Evolutionary conservation across 2,329 filamentous ascomycete species (phyloP), one percentile per base, ranked within the genome.

Genomic region (Fusarium denticulatum): DNA sequence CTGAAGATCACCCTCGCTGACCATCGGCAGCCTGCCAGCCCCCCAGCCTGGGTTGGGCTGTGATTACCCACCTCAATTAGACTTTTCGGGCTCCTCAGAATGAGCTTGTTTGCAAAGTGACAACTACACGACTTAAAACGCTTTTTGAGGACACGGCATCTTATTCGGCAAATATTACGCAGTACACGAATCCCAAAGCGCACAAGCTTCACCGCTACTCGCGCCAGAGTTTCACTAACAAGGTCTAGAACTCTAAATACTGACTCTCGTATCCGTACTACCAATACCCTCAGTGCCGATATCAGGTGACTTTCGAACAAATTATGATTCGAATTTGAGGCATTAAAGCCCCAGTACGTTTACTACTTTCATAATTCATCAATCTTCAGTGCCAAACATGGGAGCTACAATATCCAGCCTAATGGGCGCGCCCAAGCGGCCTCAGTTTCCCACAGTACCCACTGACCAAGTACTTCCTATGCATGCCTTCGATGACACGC

Each of bases 401-500:
- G 46, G 46, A 12, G 46, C 46, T 16, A 49, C 46, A 3, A 30
- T 49, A n/a, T 49, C 46, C 10, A 49, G 46, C 14, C 7, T 49
- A 16, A 30, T 49, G 28, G 46, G 46, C 20, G 46, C 45, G 10
- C 26, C 46, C 28, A 49, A 16, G 7, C 46, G 28, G 10, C 28
- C 20, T 3, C 46, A 49, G 7, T 30, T 37, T 36, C 34, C 34
- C 4, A 26, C 10, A 22, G 20, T 53, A 7, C 18, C 50, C 10
- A 49, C 56, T 11, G 74, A 79, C 24, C 67, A 80, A 11, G 71
- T 83, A 16, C 79, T 80, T 12, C 81, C 82, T 3, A 66, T 82
- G 18, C 78, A 80, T 69, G 74, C 77, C 45, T 77, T 81, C 15
- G 82, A 84, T 64, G 79, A 79, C 18, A 76, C 76, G 0, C 60